phyloP scores from a whole-genome alignment of 768 basidiomycete genomes.

The Leccinum boreale region DNA sequence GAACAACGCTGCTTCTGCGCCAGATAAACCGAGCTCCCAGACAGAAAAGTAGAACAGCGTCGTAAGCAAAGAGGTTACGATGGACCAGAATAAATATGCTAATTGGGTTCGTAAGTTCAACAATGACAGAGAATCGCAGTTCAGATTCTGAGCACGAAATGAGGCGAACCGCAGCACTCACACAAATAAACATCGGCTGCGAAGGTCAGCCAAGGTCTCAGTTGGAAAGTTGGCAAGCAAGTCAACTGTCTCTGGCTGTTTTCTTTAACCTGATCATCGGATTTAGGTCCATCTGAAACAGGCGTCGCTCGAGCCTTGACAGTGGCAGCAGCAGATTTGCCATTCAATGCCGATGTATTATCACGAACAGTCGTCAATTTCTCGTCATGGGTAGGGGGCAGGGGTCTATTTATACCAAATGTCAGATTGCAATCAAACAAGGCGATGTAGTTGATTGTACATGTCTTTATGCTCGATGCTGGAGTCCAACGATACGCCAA shows the following conservation, averaged over 20 bases:
- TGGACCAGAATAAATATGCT: constrained; percentile 83
- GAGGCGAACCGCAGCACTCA: constrained; percentile 24
- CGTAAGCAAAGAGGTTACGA: constrained; percentile 74
- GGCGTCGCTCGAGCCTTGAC: neutral
- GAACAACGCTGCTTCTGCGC: constrained; percentile 74
- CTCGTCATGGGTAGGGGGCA: constrained; percentile 5
- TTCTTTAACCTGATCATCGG: neutral
- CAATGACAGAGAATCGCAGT: neutral
- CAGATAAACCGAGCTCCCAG: constrained; percentile 84
- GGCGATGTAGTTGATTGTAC: constrained; percentile 45
- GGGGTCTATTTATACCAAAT: constrained; percentile 18
- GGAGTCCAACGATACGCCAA: constrained; percentile 28
- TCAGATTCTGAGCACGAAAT: constrained; percentile 4
- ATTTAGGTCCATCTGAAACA: neutral
- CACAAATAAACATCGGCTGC: constrained; percentile 54
- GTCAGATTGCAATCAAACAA: constrained; percentile 31
- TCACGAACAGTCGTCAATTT: constrained; percentile 1
- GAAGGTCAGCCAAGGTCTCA: constrained; percentile 32
- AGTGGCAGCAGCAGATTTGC: neutral
- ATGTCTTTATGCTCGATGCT: constrained; percentile 32
- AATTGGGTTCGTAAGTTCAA: neutral
- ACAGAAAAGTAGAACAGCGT: constrained; percentile 91
- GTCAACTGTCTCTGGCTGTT: neutral
- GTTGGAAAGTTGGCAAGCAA: neutral
- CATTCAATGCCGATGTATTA: neutral